Conservation (phyloP, 2,329 filamentous ascomycete genomes). For the Aspergillus cejpii region DNA sequence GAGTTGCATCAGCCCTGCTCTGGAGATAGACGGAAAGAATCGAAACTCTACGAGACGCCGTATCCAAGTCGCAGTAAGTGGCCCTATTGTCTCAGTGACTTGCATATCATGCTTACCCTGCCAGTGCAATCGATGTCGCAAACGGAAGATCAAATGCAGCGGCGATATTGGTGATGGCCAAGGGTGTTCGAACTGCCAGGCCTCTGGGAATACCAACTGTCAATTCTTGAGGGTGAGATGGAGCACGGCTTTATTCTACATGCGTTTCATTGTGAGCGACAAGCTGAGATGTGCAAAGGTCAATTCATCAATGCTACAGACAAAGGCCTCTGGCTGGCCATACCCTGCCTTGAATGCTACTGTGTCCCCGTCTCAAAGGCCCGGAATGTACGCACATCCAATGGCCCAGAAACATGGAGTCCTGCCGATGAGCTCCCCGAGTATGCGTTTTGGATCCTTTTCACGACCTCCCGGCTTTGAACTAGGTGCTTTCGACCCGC, state of each 20-base stretch:
- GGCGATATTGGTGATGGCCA: constrained; percentile 70
- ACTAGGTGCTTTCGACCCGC: constrained; percentile 16
- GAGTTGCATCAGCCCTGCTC: constrained; percentile 18
- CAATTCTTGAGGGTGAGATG: constrained; percentile 67
- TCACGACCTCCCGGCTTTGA: constrained; percentile 25
- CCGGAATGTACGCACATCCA: constrained; percentile 18
- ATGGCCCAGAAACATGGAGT: constrained; percentile 9
- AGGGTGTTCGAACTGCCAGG: constrained; percentile 77
- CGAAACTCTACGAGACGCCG: constrained; percentile 43
- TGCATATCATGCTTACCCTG: constrained; percentile 7
- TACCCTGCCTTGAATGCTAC: constrained; percentile 21
- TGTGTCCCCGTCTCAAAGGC: constrained; percentile 15
- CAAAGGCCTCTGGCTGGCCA: constrained; percentile 24
- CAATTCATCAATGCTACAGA: constrained; percentile 28
- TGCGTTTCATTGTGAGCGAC: background rate
- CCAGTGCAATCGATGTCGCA: constrained; percentile 82
- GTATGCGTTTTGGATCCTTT: constrained; percentile 16
- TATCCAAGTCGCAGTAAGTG: constrained; percentile 48
- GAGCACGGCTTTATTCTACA: background rate
- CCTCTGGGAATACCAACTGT: constrained; percentile 59
- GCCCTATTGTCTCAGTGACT: background rate
- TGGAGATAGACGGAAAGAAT: constrained; percentile 33
- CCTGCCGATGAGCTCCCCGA: constrained; percentile 14
- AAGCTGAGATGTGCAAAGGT: constrained; percentile 23
- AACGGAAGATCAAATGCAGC: constrained; percentile 91